A percentile compares a stretch with the other conserved stretches of the same genome.
phyloP scores from a whole-genome alignment of 306 rosid genomes.

The Gynostemma pentaphyllum region DNA sequence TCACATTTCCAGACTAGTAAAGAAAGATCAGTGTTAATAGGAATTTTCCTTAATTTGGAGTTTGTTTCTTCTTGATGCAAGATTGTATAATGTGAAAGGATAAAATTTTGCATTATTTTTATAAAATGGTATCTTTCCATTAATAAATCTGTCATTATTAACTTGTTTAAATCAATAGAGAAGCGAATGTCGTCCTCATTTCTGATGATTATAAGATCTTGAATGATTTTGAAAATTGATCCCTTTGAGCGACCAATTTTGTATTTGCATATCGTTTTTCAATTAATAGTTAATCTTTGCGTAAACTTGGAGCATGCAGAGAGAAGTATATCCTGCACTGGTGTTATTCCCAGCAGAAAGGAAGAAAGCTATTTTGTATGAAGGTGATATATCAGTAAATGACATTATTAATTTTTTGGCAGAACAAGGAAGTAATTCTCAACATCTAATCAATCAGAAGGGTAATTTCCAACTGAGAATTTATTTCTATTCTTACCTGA shows the following conservation, averaged over 20 bases:
- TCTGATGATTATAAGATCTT: too few species aligned
- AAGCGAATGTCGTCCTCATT: background rate
- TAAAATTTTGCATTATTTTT: too few species aligned
- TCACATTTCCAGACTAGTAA: too few species aligned
- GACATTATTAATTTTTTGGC: constrained; percentile 64
- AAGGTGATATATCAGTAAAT: constrained; percentile 61
- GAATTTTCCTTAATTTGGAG: too few species aligned
- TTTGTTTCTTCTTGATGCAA: too few species aligned
- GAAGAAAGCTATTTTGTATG: constrained; percentile 49
- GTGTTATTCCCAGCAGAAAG: constrained; percentile 74
- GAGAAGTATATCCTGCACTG: constrained; percentile 77
- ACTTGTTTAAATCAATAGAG: background rate
- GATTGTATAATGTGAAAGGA: too few species aligned
- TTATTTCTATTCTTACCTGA: background rate
- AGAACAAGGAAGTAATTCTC: constrained; percentile 52
- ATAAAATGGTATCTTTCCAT: background rate
- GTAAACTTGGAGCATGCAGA: constrained; percentile 42
- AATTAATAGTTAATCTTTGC: constrained; percentile 7
- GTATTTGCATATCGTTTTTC: background rate
- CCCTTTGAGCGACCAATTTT: background rate
- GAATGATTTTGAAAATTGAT: background rate
- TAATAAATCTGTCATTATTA: background rate
- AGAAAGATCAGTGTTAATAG: too few species aligned
- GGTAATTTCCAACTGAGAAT: constrained; percentile 29
- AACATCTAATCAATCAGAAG: constrained; percentile 42